A percentile compares a stretch with the other conserved stretches of the same genome.
phyloP scores from a whole-genome alignment of 176 grass and related monocot genomes.

The Ananas comosus region DNA sequence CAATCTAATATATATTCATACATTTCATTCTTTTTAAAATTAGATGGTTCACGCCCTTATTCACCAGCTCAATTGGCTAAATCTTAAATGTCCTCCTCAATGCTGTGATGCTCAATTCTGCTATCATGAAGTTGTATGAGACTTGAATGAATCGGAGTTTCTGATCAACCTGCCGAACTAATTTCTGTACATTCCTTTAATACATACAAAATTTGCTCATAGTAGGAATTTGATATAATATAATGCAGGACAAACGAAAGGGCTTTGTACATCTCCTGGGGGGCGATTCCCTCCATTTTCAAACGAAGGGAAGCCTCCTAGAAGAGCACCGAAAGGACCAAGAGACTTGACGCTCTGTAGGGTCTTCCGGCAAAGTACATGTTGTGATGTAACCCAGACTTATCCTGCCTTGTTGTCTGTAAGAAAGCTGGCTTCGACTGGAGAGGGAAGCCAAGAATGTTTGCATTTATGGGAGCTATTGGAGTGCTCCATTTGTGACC shows the following conservation, averaged over 20 bases:
- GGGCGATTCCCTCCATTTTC: conserved; percentile 66
- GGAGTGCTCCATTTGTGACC: conserved; percentile 94
- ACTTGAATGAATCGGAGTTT: too few relatives aligned
- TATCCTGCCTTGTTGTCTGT: conserved; percentile 61
- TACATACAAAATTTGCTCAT: too few relatives aligned
- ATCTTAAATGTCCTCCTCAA: too few relatives aligned
- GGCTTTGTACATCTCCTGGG: conserved; percentile 70
- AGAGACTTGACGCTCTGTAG: conserved; percentile 79
- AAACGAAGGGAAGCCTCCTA: conserved; percentile 62
- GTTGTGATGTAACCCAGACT: conserved; percentile 73
- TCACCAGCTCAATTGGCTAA: too few relatives aligned
- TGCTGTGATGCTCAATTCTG: too few relatives aligned
- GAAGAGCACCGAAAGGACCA: conserved; percentile 50
- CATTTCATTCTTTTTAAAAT: too few relatives aligned
- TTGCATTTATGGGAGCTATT: conserved; percentile 91
- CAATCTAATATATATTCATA: too few relatives aligned
- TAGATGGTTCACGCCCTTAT: too few relatives aligned
- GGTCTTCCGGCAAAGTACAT: conserved; percentile 77
- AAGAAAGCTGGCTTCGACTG: conserved; percentile 73
- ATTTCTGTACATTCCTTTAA: too few relatives aligned
- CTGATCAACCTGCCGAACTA: too few relatives aligned
- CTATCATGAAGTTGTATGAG: too few relatives aligned
- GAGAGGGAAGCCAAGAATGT: conserved; percentile 78
- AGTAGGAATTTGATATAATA: too few relatives aligned
- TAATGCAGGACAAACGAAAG: conserved; percentile 38